Conservation (phyloP, 2,329 filamentous ascomycete species). For the Metarhizium brunneum region DNA sequence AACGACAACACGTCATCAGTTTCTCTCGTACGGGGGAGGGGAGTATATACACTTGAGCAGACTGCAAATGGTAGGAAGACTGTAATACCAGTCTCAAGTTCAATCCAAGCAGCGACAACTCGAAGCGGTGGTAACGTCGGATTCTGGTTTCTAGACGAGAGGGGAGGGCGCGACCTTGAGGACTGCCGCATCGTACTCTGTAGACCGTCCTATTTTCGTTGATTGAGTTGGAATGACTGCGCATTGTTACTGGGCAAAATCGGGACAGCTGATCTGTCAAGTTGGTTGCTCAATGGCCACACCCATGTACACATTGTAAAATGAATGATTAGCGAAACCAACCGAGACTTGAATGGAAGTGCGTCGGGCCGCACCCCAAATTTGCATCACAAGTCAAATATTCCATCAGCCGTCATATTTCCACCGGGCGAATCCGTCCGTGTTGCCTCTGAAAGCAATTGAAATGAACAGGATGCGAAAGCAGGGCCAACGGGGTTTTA, state of each 20-base stretch:
- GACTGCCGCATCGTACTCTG: neutral
- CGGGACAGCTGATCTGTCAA: neutral
- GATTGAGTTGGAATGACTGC: neutral
- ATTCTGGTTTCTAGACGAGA: neutral
- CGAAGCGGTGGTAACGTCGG: neutral
- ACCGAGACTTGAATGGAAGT: neutral
- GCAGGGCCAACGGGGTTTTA: too few species aligned
- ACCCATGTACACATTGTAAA: too few species aligned
- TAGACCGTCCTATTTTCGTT: neutral
- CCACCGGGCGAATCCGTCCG: too few species aligned
- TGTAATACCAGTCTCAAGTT: too few species aligned
- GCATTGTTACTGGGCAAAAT: neutral
- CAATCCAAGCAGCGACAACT: too few species aligned
- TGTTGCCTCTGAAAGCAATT: too few species aligned
- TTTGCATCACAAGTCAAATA: neutral
- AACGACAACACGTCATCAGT: too few species aligned
- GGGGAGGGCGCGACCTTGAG: neutral
- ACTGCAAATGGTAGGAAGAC: too few species aligned
- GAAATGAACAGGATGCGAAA: too few species aligned
- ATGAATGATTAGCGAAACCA: neutral
- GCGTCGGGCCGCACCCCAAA: neutral
- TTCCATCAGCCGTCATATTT: neutral
- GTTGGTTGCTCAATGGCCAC: neutral
- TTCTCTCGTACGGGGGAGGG: too few species aligned
- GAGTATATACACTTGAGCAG: too few species aligned